Evolutionary conservation across 495 filamentous ascomycete species (phyloP), one percentile per base, ranked within the genome.

Genomic region (Delitschia confertaspora): DNA sequence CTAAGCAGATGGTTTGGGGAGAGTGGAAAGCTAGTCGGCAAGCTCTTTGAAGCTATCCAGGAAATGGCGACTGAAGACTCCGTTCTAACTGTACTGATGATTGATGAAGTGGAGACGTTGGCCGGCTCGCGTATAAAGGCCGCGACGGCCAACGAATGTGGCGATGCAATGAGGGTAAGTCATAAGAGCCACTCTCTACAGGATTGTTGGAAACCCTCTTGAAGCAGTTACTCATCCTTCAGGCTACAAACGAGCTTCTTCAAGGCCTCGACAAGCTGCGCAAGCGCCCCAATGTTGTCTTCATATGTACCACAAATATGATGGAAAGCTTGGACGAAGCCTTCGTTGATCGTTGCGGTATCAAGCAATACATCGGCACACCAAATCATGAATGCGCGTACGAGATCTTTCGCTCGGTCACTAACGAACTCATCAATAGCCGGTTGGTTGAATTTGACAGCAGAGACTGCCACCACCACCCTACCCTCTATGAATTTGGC

Each of bases 91-190:
- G 68, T 66, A 30, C 62, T 78, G 0, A 43, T 78, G 10, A 67
- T 78, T 39, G 74, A 78, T 49, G 73, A 75, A 36, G 65, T 78
- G 9, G 74, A 78, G 44, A 74, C 65, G 21, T 52, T 78, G 14
- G 65, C 71, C 21, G 58, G 66, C 25, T 58, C 61, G 4, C 67
- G 72, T 24, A 64, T 69, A 34, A 60, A 61, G 19, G 59, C 67
- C n/a, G 51, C 60, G 3, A 57, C 23, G 31, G 58, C 61, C 17
- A 66, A 64, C 39, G 74, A 78, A 49, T 71, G 70, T 4, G 62
- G 57, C 11, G 74, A 72, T 47, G 57, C 66, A 11, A 48, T 76
- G 23, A 60, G 74, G 39, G 69, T 71, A 47, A 37, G 53, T 42
- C 25, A 22, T 5, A 9, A 21, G 3, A 23, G 3, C 17, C 7